Evolutionary conservation across 352 stramenopile species (phyloP).

Genomic region (Globisporangium apiculatum): DNA sequence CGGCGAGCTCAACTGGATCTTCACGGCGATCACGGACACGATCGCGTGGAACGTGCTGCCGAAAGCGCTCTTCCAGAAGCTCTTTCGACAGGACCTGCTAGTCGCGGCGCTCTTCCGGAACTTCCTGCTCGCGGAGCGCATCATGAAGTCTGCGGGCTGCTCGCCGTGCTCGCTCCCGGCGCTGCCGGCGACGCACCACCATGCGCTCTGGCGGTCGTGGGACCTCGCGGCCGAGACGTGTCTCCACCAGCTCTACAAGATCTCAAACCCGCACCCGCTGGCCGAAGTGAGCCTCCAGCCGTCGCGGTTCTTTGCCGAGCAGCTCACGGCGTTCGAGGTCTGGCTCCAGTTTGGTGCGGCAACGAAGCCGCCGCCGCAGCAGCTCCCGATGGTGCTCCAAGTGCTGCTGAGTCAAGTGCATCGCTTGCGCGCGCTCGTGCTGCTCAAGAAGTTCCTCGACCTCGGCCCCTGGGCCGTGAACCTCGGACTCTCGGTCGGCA

Average conservation of each 20-base stretch:
- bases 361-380: slow-evolving; percentile 90
- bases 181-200: slow-evolving; percentile 93
- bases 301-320: slow-evolving; percentile 97
- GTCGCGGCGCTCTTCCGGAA: slow-evolving; percentile 98
- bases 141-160: slow-evolving; percentile 89
- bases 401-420: slow-evolving; percentile 96
- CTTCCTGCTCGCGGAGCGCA: slow-evolving; percentile 96
- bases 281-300: slow-evolving; percentile 70
- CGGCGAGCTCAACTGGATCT: slow-evolving; percentile 99
- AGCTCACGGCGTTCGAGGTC: slow-evolving; percentile 98
- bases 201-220: slow-evolving; percentile 98
- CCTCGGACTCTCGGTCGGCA: slow-evolving; percentile 91
- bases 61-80: slow-evolving; percentile 94
- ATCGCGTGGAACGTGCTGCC: slow-evolving; percentile 99
- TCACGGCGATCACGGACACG: slow-evolving; percentile 99
- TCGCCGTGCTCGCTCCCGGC: slow-evolving; percentile 90
- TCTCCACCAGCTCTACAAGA: slow-evolving; percentile 92
- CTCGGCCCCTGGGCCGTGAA: slow-evolving; percentile 90
- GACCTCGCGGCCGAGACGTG: slow-evolving; percentile 97
- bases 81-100: slow-evolving; percentile 99
- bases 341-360: slow-evolving; percentile 95
- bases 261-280: slow-evolving; percentile 59
- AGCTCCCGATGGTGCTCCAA: slow-evolving; percentile 97
- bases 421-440: slow-evolving; percentile 92
- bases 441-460: slow-evolving; percentile 96